These are phyloP conservation scores for Ceratobasidium sp. DNA, from an alignment of 1,284 basidiomycete species.

Conservation along the genomic window DNA sequence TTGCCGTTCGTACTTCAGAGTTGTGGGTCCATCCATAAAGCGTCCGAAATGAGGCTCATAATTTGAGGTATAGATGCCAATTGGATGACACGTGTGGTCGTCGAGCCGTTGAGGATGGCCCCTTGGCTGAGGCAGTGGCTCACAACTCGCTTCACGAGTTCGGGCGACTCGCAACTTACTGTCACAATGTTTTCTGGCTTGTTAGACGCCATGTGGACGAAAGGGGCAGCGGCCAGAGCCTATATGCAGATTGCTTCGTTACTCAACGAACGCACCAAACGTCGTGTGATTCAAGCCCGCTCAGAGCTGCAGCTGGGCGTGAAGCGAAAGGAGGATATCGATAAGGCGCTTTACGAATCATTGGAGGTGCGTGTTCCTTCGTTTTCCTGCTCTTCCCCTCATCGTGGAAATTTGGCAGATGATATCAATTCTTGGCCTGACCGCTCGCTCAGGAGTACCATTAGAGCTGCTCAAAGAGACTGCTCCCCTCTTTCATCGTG, in stretches of 20 bases:
- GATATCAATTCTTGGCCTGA: slow-evolving; percentile 6
- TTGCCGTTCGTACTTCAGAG: slow-evolving; percentile 24
- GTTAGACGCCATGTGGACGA: not conserved
- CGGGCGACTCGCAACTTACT: slow-evolving; percentile 8
- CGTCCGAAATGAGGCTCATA: not conserved
- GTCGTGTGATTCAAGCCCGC: not conserved
- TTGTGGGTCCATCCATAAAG: slow-evolving; percentile 6
- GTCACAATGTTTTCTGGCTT: slow-evolving; percentile 4
- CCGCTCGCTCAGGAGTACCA: not conserved
- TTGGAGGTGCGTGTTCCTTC: no score
- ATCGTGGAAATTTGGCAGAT: not conserved
- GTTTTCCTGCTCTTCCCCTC: not conserved
- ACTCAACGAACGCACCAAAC: not conserved
- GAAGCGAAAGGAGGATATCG: no score
- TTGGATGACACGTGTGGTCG: slow-evolving; percentile 8
- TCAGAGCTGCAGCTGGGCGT: slow-evolving; percentile 6
- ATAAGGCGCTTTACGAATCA: no score
- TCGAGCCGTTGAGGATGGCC: slow-evolving; percentile 14
- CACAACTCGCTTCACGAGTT: slow-evolving; percentile 11
- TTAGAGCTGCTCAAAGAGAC: not conserved
- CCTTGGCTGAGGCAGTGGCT: slow-evolving; percentile 14
- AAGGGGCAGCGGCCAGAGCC: not conserved
- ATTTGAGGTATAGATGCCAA: not conserved
- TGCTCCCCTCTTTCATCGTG: slow-evolving; percentile 1
- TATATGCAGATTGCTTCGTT: not conserved